A percentile compares a stretch with the other conserved stretches of the same genome.
Conservation (phyloP, 2,329 filamentous ascomycete genomes). For the Colletotrichum eremochloae region DNA sequence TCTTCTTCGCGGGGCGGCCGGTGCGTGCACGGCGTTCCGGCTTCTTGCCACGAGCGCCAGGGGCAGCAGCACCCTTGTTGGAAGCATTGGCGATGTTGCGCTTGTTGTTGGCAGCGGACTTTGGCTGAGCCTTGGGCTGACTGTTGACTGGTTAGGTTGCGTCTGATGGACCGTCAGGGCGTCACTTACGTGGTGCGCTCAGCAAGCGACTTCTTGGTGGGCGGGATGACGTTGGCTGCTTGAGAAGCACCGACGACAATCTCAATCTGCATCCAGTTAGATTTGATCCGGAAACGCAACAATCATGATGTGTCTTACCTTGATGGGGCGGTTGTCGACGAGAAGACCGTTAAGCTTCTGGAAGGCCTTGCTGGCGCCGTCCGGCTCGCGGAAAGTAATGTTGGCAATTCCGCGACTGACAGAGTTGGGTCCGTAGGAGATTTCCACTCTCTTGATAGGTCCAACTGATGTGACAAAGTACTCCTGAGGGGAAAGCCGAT, state of each 20-base stretch:
- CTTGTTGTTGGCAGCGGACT: conserved; percentile 84
- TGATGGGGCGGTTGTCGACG: conserved; percentile 91
- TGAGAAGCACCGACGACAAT: conserved; percentile 85
- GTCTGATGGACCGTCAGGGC: conserved; percentile 43
- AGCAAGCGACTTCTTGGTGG: conserved; percentile 78
- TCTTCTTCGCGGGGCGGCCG: conserved; percentile 83
- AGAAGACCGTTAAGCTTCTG: conserved; percentile 87
- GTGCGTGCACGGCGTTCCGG: conserved; percentile 66
- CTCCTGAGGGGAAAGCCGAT: conserved; percentile 80
- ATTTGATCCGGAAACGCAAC: not conserved
- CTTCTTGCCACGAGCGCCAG: conserved; percentile 65
- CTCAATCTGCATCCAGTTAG: conserved; percentile 76
- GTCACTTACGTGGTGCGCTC: conserved; percentile 81
- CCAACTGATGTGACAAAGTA: conserved; percentile 93
- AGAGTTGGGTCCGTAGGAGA: conserved; percentile 94
- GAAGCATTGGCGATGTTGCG: conserved; percentile 63
- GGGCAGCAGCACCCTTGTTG: conserved; percentile 56
- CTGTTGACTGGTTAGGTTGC: conserved; percentile 50
- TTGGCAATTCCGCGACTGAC: conserved; percentile 93
- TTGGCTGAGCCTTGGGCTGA: conserved; percentile 80
- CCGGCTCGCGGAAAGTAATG: conserved; percentile 84
- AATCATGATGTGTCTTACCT: conserved; percentile 67
- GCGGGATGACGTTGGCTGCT: conserved; percentile 75
- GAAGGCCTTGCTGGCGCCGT: conserved; percentile 87
- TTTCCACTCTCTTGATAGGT: conserved; percentile 88